Percentiles rank a stretch among this genome's conserved stretches.
phyloP scores from a whole-genome alignment of 768 basidiomycete genomes.

The Chlorophyllum brunneum region DNA sequence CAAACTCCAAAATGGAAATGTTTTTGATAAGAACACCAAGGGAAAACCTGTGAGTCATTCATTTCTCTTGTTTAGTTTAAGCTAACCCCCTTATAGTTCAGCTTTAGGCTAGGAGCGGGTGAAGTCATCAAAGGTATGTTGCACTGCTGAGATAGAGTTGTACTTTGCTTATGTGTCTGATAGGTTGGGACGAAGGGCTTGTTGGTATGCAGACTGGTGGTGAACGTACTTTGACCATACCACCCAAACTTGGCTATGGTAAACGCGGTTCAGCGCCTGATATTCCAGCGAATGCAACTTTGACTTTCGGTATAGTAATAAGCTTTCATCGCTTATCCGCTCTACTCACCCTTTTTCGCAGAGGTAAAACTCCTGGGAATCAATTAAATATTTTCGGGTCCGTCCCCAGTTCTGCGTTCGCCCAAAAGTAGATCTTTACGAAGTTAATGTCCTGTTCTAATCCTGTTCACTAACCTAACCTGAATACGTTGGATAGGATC shows the following conservation, averaged over 20 bases:
- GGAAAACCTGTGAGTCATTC: conserved; percentile 73
- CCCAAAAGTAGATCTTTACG: conserved; percentile 11
- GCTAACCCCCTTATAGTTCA: conserved; percentile 42
- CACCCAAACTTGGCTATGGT: conserved; percentile 71
- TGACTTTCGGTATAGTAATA: conserved; percentile 67
- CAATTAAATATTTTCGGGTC: conserved; percentile 37
- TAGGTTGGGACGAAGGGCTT: conserved; percentile 90
- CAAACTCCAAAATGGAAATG: conserved; percentile 71
- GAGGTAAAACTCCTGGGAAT: conserved; percentile 72
- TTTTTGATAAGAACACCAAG: conserved; percentile 78
- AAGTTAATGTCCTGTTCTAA: conserved; percentile 4
- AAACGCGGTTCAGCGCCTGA: conserved; percentile 40
- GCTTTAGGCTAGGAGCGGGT: conserved; percentile 77
- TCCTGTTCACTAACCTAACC: conserved; percentile 14
- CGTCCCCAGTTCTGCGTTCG: neutral
- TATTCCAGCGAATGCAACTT: conserved; percentile 79
- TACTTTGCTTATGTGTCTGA: conserved; percentile 1
- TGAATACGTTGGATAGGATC: neutral
- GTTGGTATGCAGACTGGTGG: conserved; percentile 91
- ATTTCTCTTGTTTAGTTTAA: conserved; percentile 1
- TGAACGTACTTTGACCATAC: conserved; percentile 77
- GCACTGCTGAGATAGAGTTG: neutral
- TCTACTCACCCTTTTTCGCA: conserved; percentile 23
- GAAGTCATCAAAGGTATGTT: conserved; percentile 86
- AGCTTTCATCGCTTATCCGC: neutral